Evolutionary conservation across 2,329 filamentous ascomycete genomes (phyloP), one percentile per base, ranked within the genome.

Genomic region (Colletotrichum truncatum): DNA sequence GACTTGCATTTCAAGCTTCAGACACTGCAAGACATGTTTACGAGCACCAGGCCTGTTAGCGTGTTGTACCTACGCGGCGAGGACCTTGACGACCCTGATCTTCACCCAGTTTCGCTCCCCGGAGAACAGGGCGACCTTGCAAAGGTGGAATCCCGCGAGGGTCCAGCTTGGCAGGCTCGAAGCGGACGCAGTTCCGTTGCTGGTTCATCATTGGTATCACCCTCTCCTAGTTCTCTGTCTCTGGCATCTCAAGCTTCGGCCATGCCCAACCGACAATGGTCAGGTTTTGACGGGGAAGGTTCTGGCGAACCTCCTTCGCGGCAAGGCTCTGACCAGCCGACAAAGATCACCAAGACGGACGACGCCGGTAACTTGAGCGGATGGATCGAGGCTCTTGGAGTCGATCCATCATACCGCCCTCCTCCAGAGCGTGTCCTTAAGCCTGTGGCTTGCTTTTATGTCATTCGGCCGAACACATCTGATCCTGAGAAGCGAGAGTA

Each of bases 361-460:
- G 86, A 88, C 21, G 81, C 87, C 34, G 90, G 90, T 9, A 88
- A 86, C 23, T 81, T 94, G 26, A 91, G 88, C 66, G 91, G 92
- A 6, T 97, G 92, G 90, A 96, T 98, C 68, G 94, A 98, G 75
- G 93, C 94, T 1, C 80, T 97, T 7, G 96, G 93, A 30, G 93
- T 98, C n/a, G 96, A 98, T 75, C 83, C 90, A 14, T 87, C 86
- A 2, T 99, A 98, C 75, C 88, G 91, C 63, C 91, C 96, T 45
- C 94, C 94, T 1, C 80, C 85, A 1, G 93, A 97, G 72, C 87
- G 86, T 62, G 81, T 85, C 8, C 82, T 89, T 18, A 97, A 93
- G 76, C 80, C 85, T 76, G 89, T 97, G 41, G 95, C 95, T 52
- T 98, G 94, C 80, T 94, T 98, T 76, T 98, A 97, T 74, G 81